phyloP scores from a whole-genome alignment of 2,329 filamentous ascomycete genomes.

The Diaporthe helianthi region DNA sequence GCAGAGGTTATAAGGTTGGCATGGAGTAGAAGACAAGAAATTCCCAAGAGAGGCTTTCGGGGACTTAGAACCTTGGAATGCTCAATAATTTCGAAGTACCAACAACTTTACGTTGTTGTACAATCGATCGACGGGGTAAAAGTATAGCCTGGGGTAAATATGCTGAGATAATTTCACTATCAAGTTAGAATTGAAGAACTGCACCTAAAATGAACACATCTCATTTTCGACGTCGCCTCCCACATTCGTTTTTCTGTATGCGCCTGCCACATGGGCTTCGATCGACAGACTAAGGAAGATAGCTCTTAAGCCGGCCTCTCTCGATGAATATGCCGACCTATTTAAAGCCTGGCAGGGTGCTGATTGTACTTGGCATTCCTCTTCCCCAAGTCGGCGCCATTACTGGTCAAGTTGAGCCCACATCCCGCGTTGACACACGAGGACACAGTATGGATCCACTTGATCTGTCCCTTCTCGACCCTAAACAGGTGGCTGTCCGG shows the following conservation, averaged over 20 bases:
- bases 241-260: not conserved
- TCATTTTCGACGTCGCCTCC: not conserved
- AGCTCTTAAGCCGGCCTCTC: not conserved
- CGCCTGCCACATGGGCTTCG: not conserved
- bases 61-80: not conserved
- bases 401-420: slow-evolving; percentile 31
- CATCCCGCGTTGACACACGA: slow-evolving; percentile 39
- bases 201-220: not conserved
- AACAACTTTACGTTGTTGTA: too few species aligned
- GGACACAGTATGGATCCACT: slow-evolving; percentile 41
- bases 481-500: slow-evolving; percentile 43
- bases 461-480: slow-evolving; percentile 40
- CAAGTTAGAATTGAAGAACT: not conserved
- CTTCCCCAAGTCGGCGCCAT: not conserved
- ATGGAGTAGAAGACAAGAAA: not conserved
- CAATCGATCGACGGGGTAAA: too few species aligned
- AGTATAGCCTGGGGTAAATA: too few species aligned
- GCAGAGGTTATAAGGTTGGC: not conserved
- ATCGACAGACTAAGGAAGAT: fast-evolving
- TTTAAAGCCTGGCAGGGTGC: not conserved
- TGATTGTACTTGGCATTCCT: not conserved
- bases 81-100: not conserved
- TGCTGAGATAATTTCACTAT: too few species aligned
- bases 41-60: not conserved
- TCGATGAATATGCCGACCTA: too few species aligned